phyloP scores from a whole-genome alignment of 495 filamentous ascomycete species.

The Wilcoxina mikolae region DNA sequence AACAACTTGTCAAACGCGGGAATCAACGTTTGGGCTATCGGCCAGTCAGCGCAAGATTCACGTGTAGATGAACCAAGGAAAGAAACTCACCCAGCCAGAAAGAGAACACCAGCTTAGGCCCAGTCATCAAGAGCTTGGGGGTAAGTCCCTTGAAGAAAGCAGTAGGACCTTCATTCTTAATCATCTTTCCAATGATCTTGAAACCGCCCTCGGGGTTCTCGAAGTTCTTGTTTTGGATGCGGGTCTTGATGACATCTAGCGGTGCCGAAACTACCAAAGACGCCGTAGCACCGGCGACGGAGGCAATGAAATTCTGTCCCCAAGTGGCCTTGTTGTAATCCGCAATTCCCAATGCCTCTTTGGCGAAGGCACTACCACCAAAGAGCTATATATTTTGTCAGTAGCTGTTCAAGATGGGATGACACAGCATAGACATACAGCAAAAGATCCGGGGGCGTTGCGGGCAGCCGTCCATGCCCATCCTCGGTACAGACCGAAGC shows the following conservation, averaged over 20 bases:
- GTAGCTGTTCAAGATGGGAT: slow-evolving; percentile 8
- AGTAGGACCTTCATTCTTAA: slow-evolving; percentile 64
- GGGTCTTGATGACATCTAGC: slow-evolving; percentile 96
- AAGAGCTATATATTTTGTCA: slow-evolving; percentile 54
- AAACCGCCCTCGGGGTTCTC: slow-evolving; percentile 91
- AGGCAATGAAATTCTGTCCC: slow-evolving; percentile 94
- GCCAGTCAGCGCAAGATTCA: slow-evolving; percentile 4
- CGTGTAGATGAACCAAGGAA: neutral
- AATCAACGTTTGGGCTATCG: slow-evolving; percentile 26
- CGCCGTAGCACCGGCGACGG: slow-evolving; percentile 80
- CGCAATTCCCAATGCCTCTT: slow-evolving; percentile 70
- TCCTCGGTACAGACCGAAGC: slow-evolving; percentile 87
- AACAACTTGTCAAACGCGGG: slow-evolving; percentile 24
- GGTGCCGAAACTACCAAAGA: slow-evolving; percentile 88
- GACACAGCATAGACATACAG: slow-evolving; percentile 43
- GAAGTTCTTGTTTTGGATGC: slow-evolving; percentile 98
- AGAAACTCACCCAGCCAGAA: slow-evolving; percentile 65
- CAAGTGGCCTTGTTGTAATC: slow-evolving; percentile 96
- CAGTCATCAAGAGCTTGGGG: slow-evolving; percentile 96
- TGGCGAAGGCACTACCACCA: slow-evolving; percentile 93
- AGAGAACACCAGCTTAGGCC: slow-evolving; percentile 95
- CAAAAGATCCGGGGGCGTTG: slow-evolving; percentile 94
- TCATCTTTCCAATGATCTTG: slow-evolving; percentile 79
- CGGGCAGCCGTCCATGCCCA: slow-evolving; percentile 96
- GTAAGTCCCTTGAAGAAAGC: slow-evolving; percentile 96